Evolutionary conservation across 768 basidiomycete species (phyloP), one percentile per base, ranked within the genome.

Genomic region (Tricholomella constricta): DNA sequence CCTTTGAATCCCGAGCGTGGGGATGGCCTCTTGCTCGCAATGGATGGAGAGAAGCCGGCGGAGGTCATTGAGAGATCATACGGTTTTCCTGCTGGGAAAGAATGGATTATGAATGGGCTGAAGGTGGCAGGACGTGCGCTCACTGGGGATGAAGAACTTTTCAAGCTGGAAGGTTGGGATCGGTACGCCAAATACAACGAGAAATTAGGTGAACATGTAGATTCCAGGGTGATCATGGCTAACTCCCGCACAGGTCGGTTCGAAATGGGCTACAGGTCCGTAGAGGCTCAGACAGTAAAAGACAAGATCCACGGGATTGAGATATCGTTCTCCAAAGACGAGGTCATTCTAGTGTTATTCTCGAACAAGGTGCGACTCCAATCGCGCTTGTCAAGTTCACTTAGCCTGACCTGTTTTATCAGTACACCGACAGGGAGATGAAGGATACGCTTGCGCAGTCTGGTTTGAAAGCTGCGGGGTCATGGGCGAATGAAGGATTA

Each of bases 311-410:
- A 17, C 9, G 20, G 37, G 10, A 14, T 49, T 25, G 37, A 49
- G 11, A 31, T 49, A 37, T 9, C 14, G 3, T 40, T 49, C 36
- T 27, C 12, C 12, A 19, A 40, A 27, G 45, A 40, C 5, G 58
- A 52, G 7, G 36, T 49, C 20, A 45, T 49, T 12, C 54, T 40
- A 0, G 26, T 56, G n/a, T 52, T 49, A 26, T 40, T 26, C 37
- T 49, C 48, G 8, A 49, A 49, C 31, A 49, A 49, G 60, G 57
- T 50, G 55, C 48, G 47, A 64, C 62, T 38, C 65, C 38, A 8
- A 22, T n/a, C 17, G 3, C 6, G 17, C 4, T 40, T 22, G 5
- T n/a, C 36, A 4, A 37, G 20, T 22, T 2, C 38, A 40, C 14
- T 40, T 31, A 11, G 23, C 38, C 38, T 40, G 3, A 40, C 38